phyloP scores from a whole-genome alignment of 2,329 filamentous ascomycete species.

The Trichoderma lentiforme region DNA sequence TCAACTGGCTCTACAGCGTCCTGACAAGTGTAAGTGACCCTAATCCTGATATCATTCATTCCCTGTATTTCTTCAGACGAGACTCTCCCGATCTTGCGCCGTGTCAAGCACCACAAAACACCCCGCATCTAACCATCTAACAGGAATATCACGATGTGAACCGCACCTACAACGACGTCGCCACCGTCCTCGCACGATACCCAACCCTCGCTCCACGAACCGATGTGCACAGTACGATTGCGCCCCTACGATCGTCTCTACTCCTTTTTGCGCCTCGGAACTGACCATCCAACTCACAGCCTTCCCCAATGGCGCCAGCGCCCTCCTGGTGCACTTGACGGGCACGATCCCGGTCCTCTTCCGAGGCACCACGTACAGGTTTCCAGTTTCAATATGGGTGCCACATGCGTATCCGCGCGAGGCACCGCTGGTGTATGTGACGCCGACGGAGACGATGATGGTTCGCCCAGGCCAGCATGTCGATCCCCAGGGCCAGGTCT shows the following conservation, averaged over 20 bases:
- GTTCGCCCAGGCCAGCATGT: constrained; percentile 93
- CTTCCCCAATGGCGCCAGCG: constrained; percentile 82
- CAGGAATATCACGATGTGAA: constrained; percentile 94
- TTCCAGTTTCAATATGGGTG: constrained; percentile 89
- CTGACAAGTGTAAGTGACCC: constrained; percentile 63
- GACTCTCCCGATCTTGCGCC: not conserved
- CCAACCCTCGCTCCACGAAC: constrained; percentile 80
- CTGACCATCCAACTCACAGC: constrained; percentile 49
- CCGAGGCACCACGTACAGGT: constrained; percentile 83
- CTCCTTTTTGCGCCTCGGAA: not conserved
- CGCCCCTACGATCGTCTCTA: not conserved
- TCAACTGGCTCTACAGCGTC: constrained; percentile 94
- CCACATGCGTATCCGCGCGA: constrained; percentile 87
- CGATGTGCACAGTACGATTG: constrained; percentile 82
- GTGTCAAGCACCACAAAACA: not conserved
- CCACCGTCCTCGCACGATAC: constrained; percentile 74
- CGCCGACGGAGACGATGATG: constrained; percentile 81
- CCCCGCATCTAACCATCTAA: constrained; percentile 5
- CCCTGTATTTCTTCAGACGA: no score
- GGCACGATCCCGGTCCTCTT: constrained; percentile 92
- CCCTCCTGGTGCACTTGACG: constrained; percentile 78
- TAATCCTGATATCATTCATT: not conserved
- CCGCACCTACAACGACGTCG: constrained; percentile 88
- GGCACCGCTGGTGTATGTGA: constrained; percentile 83
- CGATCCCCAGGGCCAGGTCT: constrained; percentile 86